Conservation (phyloP, 257 asterid genomes). For the Solanum verrucosum region DNA sequence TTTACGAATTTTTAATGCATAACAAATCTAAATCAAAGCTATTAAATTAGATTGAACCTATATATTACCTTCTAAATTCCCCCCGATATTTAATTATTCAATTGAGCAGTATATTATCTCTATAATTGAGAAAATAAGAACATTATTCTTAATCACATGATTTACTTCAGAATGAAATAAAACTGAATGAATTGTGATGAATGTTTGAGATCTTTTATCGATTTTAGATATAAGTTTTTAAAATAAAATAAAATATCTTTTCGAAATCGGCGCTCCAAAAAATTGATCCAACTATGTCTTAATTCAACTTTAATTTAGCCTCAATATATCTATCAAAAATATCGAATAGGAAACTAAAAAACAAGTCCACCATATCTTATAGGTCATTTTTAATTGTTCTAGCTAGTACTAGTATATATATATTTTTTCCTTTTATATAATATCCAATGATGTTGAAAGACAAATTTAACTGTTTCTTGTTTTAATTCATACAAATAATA, state of each 20-base stretch:
- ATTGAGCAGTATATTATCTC: neutral
- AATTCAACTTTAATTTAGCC: neutral
- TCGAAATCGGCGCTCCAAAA: accelerated
- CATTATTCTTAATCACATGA: neutral
- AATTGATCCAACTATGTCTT: neutral
- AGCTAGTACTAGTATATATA: neutral
- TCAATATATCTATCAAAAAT: too few species aligned
- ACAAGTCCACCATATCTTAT: neutral
- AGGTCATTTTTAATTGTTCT: neutral
- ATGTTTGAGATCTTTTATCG: neutral
- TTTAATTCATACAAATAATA: neutral
- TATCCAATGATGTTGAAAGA: neutral
- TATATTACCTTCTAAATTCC: neutral
- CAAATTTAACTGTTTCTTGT: neutral
- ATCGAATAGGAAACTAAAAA: neutral
- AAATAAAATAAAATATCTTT: neutral
- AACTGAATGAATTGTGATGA: neutral
- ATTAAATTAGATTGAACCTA: neutral
- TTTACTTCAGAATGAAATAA: neutral
- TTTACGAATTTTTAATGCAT: neutral
- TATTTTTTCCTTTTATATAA: neutral
- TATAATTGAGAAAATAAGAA: neutral
- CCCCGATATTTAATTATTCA: neutral
- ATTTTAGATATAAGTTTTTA: neutral
- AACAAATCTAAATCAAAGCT: neutral